Base-by-base conservation (phyloP, 2,329 filamentous ascomycete species). In the Colletotrichum sp. region DNA sequence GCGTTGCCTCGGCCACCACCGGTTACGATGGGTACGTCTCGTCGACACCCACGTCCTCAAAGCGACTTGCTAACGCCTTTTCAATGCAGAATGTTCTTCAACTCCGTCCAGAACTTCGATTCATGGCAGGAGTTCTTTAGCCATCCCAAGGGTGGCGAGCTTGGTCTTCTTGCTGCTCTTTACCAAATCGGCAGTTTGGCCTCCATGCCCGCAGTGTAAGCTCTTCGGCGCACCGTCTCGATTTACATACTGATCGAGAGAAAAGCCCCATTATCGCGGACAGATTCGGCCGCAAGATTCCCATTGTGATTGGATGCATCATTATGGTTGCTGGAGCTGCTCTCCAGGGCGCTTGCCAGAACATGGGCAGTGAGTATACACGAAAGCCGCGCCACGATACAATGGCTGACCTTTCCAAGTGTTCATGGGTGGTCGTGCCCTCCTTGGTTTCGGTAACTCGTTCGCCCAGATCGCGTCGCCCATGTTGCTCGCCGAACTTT, bases 111-210 rank as follows among this genome's bases (percentile, higher is more conserved):
- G 78, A 84, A 85, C 78, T 86, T 87, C 78, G 77, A 84, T 1
- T 80, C 82, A 30, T 89, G 87, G 87, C 83, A 87, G 79, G 79
- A 80, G 26, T 88, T 86, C 80, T 91, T 91, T 78, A 83, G 84
- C 34, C 66, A 89, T 71, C 90, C 85, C 1, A 55, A 86, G 80
- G 81, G 87, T 77, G 80, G 83, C 75, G 78, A 82, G 81, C 82
- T 87, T 9, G 91, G 91, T 67, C 86, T 93, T 36, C 85, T 93
- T 5, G 88, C 88, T 12, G 89, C 91, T 9, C 88, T 90, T 76
- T 93, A 92, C 82, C 90, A 90, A 78, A 88, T 93, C 55, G 91
- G 91, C 61, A 90, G 89, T 72, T 87, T 93, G 75, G 83, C 85
- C 58, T 89, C 89, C 28, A 89, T 93, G 55, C 90, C 90, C 3